These are phyloP conservation scores for Verticillium klebahnii DNA, from an alignment of 2,329 filamentous ascomycete species.

Conservation along the genomic window DNA sequence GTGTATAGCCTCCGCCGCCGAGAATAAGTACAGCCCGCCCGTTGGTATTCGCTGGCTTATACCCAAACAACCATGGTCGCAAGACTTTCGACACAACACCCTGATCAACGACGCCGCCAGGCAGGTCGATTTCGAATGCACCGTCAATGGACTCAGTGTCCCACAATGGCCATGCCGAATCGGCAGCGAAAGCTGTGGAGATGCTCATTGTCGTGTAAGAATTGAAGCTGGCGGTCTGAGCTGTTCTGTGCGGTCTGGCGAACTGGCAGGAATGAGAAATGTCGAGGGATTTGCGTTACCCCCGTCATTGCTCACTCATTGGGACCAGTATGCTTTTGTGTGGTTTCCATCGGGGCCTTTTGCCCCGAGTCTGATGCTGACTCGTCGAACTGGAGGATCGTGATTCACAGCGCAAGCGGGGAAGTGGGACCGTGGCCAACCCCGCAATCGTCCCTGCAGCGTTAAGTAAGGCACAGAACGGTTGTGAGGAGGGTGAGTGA, in stretches of 20 bases:
- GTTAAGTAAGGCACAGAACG: too few species aligned
- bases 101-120: constrained; percentile 8
- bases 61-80: constrained; percentile 16
- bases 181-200: constrained; percentile 6
- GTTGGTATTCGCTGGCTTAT: constrained; percentile 13
- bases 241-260: too few species aligned
- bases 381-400: background rate
- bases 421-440: background rate
- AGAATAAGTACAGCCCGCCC: constrained; percentile 15
- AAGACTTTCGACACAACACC: constrained; percentile 11
- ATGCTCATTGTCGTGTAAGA: constrained; percentile 3
- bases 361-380: background rate
- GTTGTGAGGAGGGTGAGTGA: too few species aligned
- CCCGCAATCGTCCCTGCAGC: background rate
- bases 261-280: too few species aligned
- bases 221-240: background rate
- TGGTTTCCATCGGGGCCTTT: background rate
- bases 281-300: too few species aligned
- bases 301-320: background rate
- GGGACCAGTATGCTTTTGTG: background rate
- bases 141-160: constrained; percentile 8
- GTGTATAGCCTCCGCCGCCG: constrained; percentile 16
- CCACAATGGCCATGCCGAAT: constrained; percentile 13
- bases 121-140: constrained; percentile 12
- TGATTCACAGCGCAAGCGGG: background rate